phyloP scores from a whole-genome alignment of 2,329 filamentous ascomycete genomes.

The Aspergillus fischeri region DNA sequence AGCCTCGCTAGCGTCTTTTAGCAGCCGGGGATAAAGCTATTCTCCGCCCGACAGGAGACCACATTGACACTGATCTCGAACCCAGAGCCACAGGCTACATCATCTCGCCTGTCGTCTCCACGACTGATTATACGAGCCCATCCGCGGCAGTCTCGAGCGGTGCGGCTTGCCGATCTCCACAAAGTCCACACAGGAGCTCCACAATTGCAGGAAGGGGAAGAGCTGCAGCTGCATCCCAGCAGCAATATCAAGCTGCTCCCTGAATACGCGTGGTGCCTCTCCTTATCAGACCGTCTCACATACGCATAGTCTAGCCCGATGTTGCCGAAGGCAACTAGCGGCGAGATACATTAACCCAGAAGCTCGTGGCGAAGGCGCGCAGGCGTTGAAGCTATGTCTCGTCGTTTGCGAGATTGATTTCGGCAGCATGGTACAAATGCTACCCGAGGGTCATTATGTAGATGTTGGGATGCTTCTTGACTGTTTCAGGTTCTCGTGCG shows the following conservation, averaged over 20 bases:
- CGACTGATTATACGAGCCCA: conserved; percentile 86
- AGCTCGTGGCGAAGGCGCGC: conserved; percentile 16
- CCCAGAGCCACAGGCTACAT: conserved; percentile 33
- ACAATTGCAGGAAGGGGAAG: conserved; percentile 33
- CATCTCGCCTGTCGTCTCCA: conserved; percentile 59
- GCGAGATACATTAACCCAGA: conserved; percentile 21
- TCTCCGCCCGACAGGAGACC: conserved; percentile 40
- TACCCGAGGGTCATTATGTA: conserved; percentile 48
- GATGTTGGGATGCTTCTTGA: conserved; percentile 22
- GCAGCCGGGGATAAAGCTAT: too few relatives aligned
- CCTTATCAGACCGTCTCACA: conserved; percentile 41
- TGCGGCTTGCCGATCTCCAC: conserved; percentile 41
- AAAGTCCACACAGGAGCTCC: conserved; percentile 44
- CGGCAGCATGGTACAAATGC: conserved; percentile 49
- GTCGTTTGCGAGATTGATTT: conserved; percentile 32
- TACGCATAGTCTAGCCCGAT: conserved; percentile 51
- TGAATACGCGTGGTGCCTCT: conserved; percentile 41
- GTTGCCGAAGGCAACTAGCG: conserved; percentile 47
- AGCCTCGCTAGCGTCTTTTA: too few relatives aligned
- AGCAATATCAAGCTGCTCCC: conserved; percentile 40
- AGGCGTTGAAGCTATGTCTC: conserved; percentile 14
- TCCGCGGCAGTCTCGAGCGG: conserved; percentile 31
- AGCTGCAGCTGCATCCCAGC: conserved; percentile 33
- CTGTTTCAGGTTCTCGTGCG: conserved; percentile 42
- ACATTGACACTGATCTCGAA: conserved; percentile 49